These are phyloP conservation scores for Pythium aquatile DNA, from an alignment of 352 stramenopile genomes.

Conservation along the genomic window DNA sequence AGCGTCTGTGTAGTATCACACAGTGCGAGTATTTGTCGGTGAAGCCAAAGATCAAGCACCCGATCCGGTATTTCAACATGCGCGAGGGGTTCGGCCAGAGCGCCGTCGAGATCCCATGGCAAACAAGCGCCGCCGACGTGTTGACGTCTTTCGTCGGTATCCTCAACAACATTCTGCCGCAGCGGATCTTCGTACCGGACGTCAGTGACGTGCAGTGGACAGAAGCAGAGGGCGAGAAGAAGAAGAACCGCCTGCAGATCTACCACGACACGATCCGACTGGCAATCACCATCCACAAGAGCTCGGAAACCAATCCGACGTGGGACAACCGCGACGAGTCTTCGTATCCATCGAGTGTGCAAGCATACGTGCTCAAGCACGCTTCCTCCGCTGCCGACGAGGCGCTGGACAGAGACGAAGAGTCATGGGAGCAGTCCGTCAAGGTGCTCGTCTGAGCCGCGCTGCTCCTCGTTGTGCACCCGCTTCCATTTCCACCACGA, in stretches of 20 bases:
- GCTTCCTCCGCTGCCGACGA: not conserved
- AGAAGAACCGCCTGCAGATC: constrained; percentile 36
- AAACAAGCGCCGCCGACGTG: constrained; percentile 48
- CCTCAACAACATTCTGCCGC: constrained; percentile 51
- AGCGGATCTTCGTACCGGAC: constrained; percentile 41
- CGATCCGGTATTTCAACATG: constrained; percentile 64
- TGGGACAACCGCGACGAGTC: constrained; percentile 15
- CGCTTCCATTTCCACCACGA: not conserved
- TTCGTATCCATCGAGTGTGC: not conserved
- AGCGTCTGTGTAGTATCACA: constrained; percentile 41
- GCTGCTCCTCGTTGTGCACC: not conserved
- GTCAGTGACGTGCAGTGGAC: constrained; percentile 29
- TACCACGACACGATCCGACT: constrained; percentile 48
- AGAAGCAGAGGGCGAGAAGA: constrained; percentile 14
- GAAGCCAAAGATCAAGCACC: constrained; percentile 53
- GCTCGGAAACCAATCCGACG: constrained; percentile 42
- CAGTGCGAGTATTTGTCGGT: constrained; percentile 51
- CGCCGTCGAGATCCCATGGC: constrained; percentile 38
- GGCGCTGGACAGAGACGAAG: not conserved
- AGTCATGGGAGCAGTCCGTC: constrained; percentile 3
- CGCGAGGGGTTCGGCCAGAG: constrained; percentile 49
- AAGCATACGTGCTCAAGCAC: constrained; percentile 5
- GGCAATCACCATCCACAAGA: constrained; percentile 50
- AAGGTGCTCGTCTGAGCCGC: not conserved
- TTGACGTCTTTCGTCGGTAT: constrained; percentile 50